Evolutionary conservation across 352 stramenopile species (phyloP).

Genomic region (Globisporangium abappressorium): DNA sequence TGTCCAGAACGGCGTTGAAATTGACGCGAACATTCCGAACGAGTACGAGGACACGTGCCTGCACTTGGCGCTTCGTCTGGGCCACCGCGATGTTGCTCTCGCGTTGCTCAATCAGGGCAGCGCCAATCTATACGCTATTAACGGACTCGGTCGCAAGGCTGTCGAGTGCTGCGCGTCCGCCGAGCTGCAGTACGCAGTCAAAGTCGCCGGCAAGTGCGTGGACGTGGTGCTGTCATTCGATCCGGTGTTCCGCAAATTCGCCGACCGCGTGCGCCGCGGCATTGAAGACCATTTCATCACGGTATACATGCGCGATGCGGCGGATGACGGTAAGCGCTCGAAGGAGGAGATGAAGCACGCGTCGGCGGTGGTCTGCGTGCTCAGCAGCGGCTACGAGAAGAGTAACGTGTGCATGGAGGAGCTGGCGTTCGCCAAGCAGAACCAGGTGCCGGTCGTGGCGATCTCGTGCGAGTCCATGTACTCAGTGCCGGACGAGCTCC

Average conservation of each 20-base stretch:
- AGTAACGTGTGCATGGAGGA: slow-evolving; percentile 76
- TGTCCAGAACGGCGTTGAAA: slow-evolving; percentile 42
- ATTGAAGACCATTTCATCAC: slow-evolving; percentile 79
- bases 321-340: slow-evolving; percentile 41
- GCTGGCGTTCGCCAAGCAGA: slow-evolving; percentile 67
- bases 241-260: slow-evolving; percentile 55
- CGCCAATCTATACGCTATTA: slow-evolving; percentile 51
- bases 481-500: slow-evolving; percentile 59
- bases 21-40: slow-evolving; percentile 47
- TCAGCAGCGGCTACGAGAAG: slow-evolving; percentile 64
- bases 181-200: slow-evolving; percentile 75
- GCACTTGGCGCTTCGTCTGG: slow-evolving; percentile 63
- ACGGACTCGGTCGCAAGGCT: slow-evolving; percentile 49
- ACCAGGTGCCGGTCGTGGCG: slow-evolving; percentile 63
- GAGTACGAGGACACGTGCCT: slow-evolving; percentile 62
- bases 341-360: slow-evolving; percentile 59
- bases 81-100: slow-evolving; percentile 56
- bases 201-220: slow-evolving; percentile 57
- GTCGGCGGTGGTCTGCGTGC: slow-evolving; percentile 67
- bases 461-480: slow-evolving; percentile 61
- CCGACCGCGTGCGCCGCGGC: slow-evolving; percentile 49
- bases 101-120: slow-evolving; percentile 57
- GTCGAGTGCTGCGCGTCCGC: slow-evolving; percentile 75
- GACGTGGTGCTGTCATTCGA: slow-evolving; percentile 84
- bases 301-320: slow-evolving; percentile 57